A percentile compares a stretch with the other conserved stretches of the same genome.
These are phyloP conservation scores for Fragilariopsis cylindrus DNA, from an alignment of 108 stramenopile genomes.

Conservation along the genomic window DNA sequence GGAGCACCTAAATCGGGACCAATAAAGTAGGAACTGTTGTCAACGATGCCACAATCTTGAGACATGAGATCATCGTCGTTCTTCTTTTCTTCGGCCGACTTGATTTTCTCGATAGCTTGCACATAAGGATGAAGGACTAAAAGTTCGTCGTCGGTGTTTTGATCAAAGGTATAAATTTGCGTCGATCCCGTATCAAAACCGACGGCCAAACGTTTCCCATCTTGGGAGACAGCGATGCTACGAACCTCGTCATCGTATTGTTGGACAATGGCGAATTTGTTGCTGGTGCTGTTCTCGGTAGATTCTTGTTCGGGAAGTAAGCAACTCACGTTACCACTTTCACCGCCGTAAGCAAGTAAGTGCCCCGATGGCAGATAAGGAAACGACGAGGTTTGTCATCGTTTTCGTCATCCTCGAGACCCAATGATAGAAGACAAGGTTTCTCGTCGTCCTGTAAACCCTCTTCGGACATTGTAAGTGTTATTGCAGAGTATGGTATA, in stretches of 20 bases:
- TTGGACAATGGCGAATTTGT: slow-evolving; percentile 18
- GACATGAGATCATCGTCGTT: slow-evolving; percentile 24
- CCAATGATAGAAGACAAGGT: slow-evolving; percentile 2
- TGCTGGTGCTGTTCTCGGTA: neutral
- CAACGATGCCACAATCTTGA: slow-evolving; percentile 7
- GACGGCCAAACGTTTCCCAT: slow-evolving; percentile 64
- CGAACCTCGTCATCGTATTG: slow-evolving; percentile 66
- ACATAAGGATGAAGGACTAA: slow-evolving; percentile 38
- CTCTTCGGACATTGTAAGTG: too few species aligned
- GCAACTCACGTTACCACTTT: slow-evolving; percentile 54
- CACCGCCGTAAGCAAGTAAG: slow-evolving; percentile 71
- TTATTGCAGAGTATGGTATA: too few species aligned
- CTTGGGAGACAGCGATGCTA: slow-evolving; percentile 55
- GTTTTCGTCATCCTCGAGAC: slow-evolving; percentile 26
- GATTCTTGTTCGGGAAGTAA: neutral
- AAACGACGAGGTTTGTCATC: slow-evolving; percentile 44
- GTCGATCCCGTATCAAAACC: slow-evolving; percentile 71
- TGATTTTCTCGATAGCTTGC: slow-evolving; percentile 1
- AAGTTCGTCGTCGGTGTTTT: neutral
- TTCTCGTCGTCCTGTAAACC: neutral
- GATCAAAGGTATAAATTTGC: slow-evolving; percentile 54
- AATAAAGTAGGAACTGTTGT: slow-evolving; percentile 12
- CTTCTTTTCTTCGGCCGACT: slow-evolving; percentile 10
- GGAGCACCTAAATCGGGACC: slow-evolving; percentile 60
- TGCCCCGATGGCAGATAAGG: slow-evolving; percentile 24